phyloP scores from a whole-genome alignment of 2,329 filamentous ascomycete species.

The Fusarium denticulatum region DNA sequence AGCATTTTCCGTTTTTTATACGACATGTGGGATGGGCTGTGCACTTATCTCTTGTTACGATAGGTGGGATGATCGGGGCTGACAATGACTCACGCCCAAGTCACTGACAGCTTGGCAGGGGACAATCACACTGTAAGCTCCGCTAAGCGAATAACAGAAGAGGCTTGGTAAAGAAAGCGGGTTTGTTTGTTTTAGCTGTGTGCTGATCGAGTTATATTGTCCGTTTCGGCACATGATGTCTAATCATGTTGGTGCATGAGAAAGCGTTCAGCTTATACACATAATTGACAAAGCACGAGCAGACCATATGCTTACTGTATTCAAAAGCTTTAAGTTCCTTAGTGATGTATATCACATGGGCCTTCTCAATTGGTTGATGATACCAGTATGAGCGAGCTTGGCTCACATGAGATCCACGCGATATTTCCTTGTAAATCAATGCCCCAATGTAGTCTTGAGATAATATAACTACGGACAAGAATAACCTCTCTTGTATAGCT shows the following conservation, averaged over 20 bases:
- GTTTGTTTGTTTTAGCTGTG: accelerated
- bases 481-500: neutral
- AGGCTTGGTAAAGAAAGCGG: neutral
- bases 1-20: no score
- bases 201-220: accelerated
- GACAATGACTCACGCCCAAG: neutral
- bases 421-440: neutral
- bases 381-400: accelerated
- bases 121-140: accelerated
- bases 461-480: no score
- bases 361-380: neutral
- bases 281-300: neutral
- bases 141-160: accelerated
- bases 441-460: neutral
- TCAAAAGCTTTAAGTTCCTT: no score
- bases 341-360: no score
- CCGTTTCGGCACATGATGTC: accelerated
- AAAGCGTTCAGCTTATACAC: neutral
- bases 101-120: neutral
- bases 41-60: neutral
- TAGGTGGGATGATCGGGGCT: neutral
- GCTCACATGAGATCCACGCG: neutral
- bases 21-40: neutral
- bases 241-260: accelerated
- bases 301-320: accelerated